Percentiles rank a stretch among this genome's conserved stretches.
These are phyloP conservation scores for Trichosporon coremiiforme DNA, from an alignment of 1,284 basidiomycete genomes.

Conservation along the genomic window DNA sequence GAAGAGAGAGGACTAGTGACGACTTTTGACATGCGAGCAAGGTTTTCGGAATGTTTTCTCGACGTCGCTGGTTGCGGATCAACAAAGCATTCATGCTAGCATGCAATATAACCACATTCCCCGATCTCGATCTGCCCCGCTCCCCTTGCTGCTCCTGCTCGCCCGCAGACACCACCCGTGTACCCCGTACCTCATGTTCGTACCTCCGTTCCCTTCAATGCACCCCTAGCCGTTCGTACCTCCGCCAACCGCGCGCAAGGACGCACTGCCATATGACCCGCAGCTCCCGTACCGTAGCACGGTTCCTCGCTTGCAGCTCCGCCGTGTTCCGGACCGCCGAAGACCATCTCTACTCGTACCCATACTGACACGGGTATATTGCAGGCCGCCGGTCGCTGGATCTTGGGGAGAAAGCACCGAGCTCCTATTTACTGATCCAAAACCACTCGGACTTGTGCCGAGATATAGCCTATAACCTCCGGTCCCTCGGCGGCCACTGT, in stretches of 20 bases:
- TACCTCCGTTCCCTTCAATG: background rate
- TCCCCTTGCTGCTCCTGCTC: no score
- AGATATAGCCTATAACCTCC: background rate
- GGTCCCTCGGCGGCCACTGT: background rate
- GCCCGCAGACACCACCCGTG: background rate
- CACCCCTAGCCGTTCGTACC: background rate
- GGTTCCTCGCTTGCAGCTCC: background rate
- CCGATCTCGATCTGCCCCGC: background rate
- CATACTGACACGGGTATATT: background rate
- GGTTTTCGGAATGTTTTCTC: conserved; percentile 13
- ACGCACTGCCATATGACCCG: background rate
- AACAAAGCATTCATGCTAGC: background rate
- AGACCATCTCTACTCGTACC: no score
- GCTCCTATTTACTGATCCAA: background rate
- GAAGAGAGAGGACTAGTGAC: background rate
- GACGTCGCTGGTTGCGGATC: background rate
- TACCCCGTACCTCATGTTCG: background rate
- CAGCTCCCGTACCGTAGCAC: background rate
- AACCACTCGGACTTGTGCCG: background rate
- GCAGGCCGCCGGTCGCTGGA: background rate
- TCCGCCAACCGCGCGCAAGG: background rate
- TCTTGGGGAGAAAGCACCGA: background rate
- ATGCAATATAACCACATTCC: background rate
- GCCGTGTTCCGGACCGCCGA: background rate
- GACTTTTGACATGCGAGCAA: background rate